Evolutionary conservation across 768 basidiomycete species (phyloP).

Genomic region (Mycena floridula): DNA sequence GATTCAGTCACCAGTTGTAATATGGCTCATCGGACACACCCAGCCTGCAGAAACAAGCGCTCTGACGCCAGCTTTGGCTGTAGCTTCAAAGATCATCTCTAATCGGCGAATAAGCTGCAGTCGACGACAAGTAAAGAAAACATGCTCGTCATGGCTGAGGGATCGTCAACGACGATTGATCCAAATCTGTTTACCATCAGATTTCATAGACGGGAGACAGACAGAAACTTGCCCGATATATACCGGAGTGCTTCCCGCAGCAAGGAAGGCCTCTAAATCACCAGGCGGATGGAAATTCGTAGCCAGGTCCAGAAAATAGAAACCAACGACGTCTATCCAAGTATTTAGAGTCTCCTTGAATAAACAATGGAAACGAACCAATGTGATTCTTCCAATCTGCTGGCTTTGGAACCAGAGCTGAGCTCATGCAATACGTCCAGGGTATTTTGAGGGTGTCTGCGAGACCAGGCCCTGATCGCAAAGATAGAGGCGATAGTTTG

Average conservation of each 20-base stretch:
- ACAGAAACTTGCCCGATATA: no score
- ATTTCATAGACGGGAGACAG: no score
- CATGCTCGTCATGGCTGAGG: conserved; percentile 43
- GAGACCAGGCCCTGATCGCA: conserved; percentile 45
- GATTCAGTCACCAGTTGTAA: no score
- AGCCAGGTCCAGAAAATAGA: conserved; percentile 54
- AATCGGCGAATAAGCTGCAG: neutral
- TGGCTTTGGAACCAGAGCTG: conserved; percentile 52
- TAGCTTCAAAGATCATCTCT: conserved; percentile 57
- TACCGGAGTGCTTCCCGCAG: conserved; percentile 43
- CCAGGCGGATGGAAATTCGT: conserved; percentile 38
- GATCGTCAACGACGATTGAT: conserved; percentile 53
- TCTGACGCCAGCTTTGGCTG: conserved; percentile 45
- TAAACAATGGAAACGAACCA: no score
- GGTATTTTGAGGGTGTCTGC: conserved; percentile 50
- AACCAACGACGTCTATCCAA: conserved; percentile 52
- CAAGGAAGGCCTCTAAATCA: conserved; percentile 42
- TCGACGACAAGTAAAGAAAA: conserved; percentile 1
- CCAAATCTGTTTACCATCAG: no score
- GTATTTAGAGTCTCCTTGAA: no score
- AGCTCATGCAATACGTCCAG: conserved; percentile 61
- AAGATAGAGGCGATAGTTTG: conserved; percentile 39
- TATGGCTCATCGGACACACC: conserved; percentile 30
- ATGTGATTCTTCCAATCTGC: conserved; percentile 59
- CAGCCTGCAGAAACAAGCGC: conserved; percentile 63